Percentiles rank a stretch among this genome's conserved stretches.
These are phyloP conservation scores for Trifolium dubium DNA, from an alignment of 306 rosid genomes.

Conservation along the genomic window DNA sequence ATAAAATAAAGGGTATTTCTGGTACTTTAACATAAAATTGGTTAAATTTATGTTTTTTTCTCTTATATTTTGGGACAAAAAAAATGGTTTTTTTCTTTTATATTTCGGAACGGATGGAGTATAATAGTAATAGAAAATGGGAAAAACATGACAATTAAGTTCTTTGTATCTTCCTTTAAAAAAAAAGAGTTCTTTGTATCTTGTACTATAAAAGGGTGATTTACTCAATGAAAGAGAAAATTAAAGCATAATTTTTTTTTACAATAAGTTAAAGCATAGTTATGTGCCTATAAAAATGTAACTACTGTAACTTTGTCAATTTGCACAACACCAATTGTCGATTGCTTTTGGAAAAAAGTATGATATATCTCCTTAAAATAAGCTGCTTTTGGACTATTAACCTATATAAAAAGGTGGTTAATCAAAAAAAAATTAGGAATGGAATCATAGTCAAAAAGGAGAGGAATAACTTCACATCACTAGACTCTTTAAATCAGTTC, in stretches of 20 bases:
- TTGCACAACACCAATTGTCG: slow-evolving; percentile 31
- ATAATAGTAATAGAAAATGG: too few species aligned
- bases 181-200: neutral
- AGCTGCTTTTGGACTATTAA: slow-evolving; percentile 29
- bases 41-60: too few species aligned
- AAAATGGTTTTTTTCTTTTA: too few species aligned
- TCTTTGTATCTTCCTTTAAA: too few species aligned
- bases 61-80: too few species aligned
- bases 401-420: slow-evolving; percentile 1
- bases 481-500: neutral
- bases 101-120: too few species aligned
- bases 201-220: neutral
- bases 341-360: slow-evolving; percentile 32
- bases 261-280: neutral
- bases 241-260: neutral
- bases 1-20: too few species aligned
- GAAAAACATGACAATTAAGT: too few species aligned
- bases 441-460: neutral
- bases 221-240: neutral
- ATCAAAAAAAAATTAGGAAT: neutral
- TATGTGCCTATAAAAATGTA: slow-evolving; percentile 23
- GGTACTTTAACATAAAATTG: too few species aligned
- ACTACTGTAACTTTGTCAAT: slow-evolving; percentile 40
- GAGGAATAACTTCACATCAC: neutral
- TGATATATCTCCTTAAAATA: slow-evolving; percentile 42